A percentile compares a stretch with the other conserved stretches of the same genome.
These are phyloP conservation scores for Penicillium herquei DNA, from an alignment of 495 filamentous ascomycete genomes.

Conservation along the genomic window DNA sequence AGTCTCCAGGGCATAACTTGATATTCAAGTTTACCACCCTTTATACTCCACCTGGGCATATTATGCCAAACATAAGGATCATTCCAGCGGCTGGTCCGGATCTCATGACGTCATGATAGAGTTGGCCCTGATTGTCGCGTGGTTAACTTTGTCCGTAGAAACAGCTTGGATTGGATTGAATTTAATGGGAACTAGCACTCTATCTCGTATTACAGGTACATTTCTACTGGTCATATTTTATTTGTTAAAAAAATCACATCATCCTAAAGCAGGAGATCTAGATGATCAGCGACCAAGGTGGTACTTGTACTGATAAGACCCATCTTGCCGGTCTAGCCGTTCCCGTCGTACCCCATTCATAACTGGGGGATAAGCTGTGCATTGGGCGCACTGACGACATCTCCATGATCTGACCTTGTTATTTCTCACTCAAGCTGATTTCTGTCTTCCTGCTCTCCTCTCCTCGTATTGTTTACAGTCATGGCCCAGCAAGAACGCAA, in stretches of 20 bases:
- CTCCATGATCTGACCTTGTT: background rate
- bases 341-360: slow-evolving; percentile 10
- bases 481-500: slow-evolving; percentile 42
- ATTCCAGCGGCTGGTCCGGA: slow-evolving; percentile 16
- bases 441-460: slow-evolving; percentile 1
- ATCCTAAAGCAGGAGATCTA: background rate
- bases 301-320: slow-evolving; percentile 11
- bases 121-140: background rate
- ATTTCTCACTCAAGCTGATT: background rate
- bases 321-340: slow-evolving; percentile 22
- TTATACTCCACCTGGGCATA: too few relatives aligned
- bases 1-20: background rate
- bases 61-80: too few relatives aligned
- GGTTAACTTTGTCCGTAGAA: background rate
- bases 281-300: slow-evolving; percentile 1
- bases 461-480: background rate
- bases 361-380: slow-evolving; percentile 5
- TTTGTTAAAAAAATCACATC: background rate
- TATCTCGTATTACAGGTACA: background rate
- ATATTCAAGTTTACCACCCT: background rate
- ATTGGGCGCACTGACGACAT: slow-evolving; percentile 21
- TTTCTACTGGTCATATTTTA: background rate
- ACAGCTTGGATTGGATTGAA: background rate
- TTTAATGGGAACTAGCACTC: background rate
- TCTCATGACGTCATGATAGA: slow-evolving; percentile 22